Base-by-base conservation (phyloP, 2,329 filamentous ascomycete genomes). In the Ophiostoma sp. region DNA sequence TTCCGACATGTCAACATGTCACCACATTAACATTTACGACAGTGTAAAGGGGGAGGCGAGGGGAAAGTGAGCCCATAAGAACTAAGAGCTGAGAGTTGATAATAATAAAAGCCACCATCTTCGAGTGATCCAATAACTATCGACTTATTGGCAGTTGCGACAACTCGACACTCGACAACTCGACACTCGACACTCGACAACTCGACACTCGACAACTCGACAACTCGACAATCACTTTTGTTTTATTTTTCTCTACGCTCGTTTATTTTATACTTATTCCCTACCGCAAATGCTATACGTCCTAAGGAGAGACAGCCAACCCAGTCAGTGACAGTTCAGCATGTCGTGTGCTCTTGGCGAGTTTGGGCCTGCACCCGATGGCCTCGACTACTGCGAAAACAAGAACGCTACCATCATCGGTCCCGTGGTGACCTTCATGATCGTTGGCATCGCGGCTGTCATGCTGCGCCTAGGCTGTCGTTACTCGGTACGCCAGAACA, bases 161-260 rank as follows among this genome's bases (percentile, higher is more conserved):
- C 27, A 27, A 27, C 27, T 27, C 27, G 27, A 27, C 27, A 27
- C 27, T 27, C 27, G 27, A 27, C 27, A 27, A 55, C 18, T 55
- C 7, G 49, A 55, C 49, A 55, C n/a, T n/a, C n/a, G n/a, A n/a
- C n/a, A n/a, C n/a, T n/a, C 27, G 49, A 55, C 49, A 55, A 55
- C 49, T n/a, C n/a, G n/a, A n/a, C n/a, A n/a, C n/a, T n/a, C n/a
- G 49, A 36, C 49, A 27, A 55, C 49, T 27, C 18, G 49, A 55
- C 49, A 55, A 55, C 18, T 55, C 7, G 49, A 55, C 49, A 55
- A 55, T 9, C 27, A 2, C 18, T 27, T 18, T 55, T n/a, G 49
- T 55, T 55, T 45, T 55, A 36, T n/a, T 7, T 27, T 55, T 55
- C 49, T 55, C 18, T 55, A 55, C 49, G 49, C 49, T 55, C 49